Conservation (phyloP, 2,329 filamentous ascomycete genomes). For the Macrophomina pseudophaseolina region DNA sequence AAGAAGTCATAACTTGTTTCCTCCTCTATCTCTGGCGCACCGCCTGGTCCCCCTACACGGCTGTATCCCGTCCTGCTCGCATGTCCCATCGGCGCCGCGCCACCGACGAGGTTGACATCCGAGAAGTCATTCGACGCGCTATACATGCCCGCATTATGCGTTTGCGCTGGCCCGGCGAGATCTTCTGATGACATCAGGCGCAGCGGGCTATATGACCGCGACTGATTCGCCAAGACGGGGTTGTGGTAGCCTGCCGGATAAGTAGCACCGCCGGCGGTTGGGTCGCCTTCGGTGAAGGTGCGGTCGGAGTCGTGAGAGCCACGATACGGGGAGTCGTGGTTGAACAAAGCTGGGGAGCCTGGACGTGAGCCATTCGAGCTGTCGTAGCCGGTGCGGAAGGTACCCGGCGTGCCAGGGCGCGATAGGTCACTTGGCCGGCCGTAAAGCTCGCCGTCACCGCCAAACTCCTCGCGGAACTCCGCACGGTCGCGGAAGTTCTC, state of each 20-base stretch:
- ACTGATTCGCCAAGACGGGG: conserved; percentile 27
- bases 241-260: conserved; percentile 56
- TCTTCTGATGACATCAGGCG: conserved; percentile 7
- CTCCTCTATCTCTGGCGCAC: conserved; percentile 13
- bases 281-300: conserved; percentile 25
- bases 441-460: conserved; percentile 67
- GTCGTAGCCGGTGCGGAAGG: conserved; percentile 34
- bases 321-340: conserved; percentile 16
- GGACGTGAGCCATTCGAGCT: conserved; percentile 32
- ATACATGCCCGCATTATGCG: neutral
- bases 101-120: conserved; percentile 17
- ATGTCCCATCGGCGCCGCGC: conserved; percentile 25
- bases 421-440: conserved; percentile 52
- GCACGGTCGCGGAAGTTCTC: conserved; percentile 88
- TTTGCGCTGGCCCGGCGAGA: conserved; percentile 1
- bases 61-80: conserved; percentile 5
- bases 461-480: conserved; percentile 86
- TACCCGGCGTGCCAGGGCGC: conserved; percentile 65
- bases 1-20: conserved; percentile 24
- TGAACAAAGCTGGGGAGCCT: neutral
- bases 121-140: neutral
- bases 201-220: conserved; percentile 49
- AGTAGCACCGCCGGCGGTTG: conserved; percentile 31
- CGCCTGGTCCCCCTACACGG: neutral
- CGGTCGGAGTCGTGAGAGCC: conserved; percentile 36